These are phyloP conservation scores for Eucalyptus regnans DNA, from an alignment of 345 rosid genomes.

Conservation along the genomic window DNA sequence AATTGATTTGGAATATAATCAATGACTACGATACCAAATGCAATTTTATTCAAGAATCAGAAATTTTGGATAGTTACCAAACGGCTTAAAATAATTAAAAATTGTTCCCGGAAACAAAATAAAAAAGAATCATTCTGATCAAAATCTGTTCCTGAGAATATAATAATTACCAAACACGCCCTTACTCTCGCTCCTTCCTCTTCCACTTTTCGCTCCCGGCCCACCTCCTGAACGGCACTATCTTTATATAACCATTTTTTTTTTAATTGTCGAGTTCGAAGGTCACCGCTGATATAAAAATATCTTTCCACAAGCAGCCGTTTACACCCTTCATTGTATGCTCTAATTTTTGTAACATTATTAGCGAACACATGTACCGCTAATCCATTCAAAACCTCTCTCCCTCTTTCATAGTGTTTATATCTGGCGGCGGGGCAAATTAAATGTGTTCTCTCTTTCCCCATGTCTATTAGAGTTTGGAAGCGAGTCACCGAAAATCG, in stretches of 20 bases:
- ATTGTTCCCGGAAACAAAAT: accelerated
- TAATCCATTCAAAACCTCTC: neutral
- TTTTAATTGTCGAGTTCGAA: neutral
- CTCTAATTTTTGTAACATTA: neutral
- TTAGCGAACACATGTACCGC: neutral
- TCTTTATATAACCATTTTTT: no score
- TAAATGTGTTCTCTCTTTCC: neutral
- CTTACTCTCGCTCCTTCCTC: no score
- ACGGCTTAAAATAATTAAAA: accelerated
- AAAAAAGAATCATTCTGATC: accelerated
- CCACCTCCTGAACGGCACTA: accelerated
- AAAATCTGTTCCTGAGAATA: accelerated
- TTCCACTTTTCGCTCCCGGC: no score
- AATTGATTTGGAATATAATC: accelerated
- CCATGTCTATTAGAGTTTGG: neutral
- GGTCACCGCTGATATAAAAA: neutral
- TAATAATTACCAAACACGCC: accelerated
- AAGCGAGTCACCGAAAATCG: neutral
- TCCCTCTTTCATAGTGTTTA: neutral
- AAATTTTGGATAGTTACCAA: accelerated
- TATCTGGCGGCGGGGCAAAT: neutral
- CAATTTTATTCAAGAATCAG: accelerated
- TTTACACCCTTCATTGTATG: neutral
- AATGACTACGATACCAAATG: accelerated
- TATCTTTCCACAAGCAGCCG: neutral